Conservation (phyloP, 2,329 filamentous ascomycete genomes). For the Alternaria rosae region DNA sequence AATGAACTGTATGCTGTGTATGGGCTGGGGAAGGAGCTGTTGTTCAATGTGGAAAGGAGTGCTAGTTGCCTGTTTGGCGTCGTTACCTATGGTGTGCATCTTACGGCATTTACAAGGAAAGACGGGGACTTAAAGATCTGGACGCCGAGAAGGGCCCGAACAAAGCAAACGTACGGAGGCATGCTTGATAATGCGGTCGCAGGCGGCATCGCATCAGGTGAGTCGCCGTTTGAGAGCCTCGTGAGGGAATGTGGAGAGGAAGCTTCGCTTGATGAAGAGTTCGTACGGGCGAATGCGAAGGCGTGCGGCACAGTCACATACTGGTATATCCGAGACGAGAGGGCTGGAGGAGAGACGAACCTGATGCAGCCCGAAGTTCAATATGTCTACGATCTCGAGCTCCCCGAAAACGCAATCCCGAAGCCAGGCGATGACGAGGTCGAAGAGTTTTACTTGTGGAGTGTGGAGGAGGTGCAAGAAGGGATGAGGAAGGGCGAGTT, state of each 20-base stretch:
- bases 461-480: constrained; percentile 75
- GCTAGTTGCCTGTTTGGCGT: constrained; percentile 55
- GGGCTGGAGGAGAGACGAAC: constrained; percentile 79
- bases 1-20: constrained; percentile 54
- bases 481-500: constrained; percentile 77
- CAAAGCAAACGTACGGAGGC: constrained; percentile 87
- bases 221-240: constrained; percentile 80
- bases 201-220: constrained; percentile 81
- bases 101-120: constrained; percentile 49
- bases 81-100: constrained; percentile 54
- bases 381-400: constrained; percentile 87
- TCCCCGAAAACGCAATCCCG: constrained; percentile 72
- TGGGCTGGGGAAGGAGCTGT: constrained; percentile 45
- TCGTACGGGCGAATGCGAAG: constrained; percentile 69
- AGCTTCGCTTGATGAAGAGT: constrained; percentile 74
- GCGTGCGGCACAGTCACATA: constrained; percentile 80
- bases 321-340: constrained; percentile 77
- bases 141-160: constrained; percentile 77
- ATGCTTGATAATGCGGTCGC: constrained; percentile 97
- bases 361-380: constrained; percentile 90
- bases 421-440: constrained; percentile 89
- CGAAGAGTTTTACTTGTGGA: constrained; percentile 80
- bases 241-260: constrained; percentile 90
- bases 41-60: constrained; percentile 54
- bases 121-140: constrained; percentile 73